Base-by-base conservation (phyloP, 2,329 filamentous ascomycete genomes). In the Neonectria magnoliae region DNA sequence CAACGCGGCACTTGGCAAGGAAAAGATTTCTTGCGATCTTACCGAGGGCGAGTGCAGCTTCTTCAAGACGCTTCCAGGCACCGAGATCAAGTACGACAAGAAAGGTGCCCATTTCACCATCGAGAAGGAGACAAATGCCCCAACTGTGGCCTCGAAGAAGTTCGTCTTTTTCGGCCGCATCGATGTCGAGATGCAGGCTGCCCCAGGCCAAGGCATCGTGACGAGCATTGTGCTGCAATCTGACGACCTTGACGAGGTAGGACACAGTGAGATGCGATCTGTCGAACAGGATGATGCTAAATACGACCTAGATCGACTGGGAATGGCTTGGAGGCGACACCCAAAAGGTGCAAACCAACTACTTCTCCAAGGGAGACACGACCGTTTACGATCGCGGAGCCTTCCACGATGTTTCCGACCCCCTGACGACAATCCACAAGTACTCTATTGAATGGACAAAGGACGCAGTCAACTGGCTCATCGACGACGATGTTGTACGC, bases 111-210 rank as follows among this genome's bases (percentile, higher is more conserved):
- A 81, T 67, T 88, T 88, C 80, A 86, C 88, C 73, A 97, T 97
- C 81, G 86, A 85, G 27, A 83, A 87, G 52, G 85, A 88, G 66
- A 82, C 77, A 9, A 86, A 93, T 51, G 88, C 86, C 48, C 90
- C 93, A 33, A 93, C 91, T 25, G 93, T 97, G 79, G 85, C 84
- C 73, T 87, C 87, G 61, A 86, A 89, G 73, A 94, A 94, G 86
- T 98, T 96, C 85, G 93, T 98, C 79, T 98, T 98, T 92, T 98
- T 97, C 79, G 95, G 95, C 68, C 90, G 90, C 75, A 87, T 97
- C 71, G 91, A 96, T 59, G 88, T 93, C 65, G 88, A 87, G 33
- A 82, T 97, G 76, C 90, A 93, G 80, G 90, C 91, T 42, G 90
- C 95, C 36, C 87, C 91, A 1, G 95, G 95, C 51, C 84, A 83